A percentile compares a stretch with the other conserved stretches of the same genome.
These are phyloP conservation scores for Phytophthora fragariae DNA, from an alignment of 352 stramenopile species.

Conservation along the genomic window DNA sequence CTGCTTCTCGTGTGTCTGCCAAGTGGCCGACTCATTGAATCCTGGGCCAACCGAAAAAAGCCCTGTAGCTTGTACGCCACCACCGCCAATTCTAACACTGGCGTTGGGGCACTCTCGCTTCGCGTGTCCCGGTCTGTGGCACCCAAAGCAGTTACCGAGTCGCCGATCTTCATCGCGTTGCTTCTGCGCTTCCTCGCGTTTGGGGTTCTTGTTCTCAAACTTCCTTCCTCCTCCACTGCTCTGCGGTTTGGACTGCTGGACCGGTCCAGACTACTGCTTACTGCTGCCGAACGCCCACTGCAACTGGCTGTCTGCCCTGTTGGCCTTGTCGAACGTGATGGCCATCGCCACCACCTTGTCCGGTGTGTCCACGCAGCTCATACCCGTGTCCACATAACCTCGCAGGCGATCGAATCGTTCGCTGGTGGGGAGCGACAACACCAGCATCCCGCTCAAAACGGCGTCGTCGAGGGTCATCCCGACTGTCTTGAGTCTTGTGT, in stretches of 20 bases:
- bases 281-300: not conserved
- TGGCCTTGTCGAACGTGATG: slow-evolving; percentile 26
- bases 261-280: not conserved
- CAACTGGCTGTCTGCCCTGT: slow-evolving; percentile 4
- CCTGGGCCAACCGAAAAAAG: not conserved
- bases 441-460: slow-evolving; percentile 1
- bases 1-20: too few relatives aligned
- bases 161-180: slow-evolving; percentile 9
- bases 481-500: not conserved
- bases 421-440: slow-evolving; percentile 11
- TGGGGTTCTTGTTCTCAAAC: too few relatives aligned
- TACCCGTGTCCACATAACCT: slow-evolving; percentile 5
- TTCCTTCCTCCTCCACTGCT: not conserved
- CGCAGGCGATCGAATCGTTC: slow-evolving; percentile 15
- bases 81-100: too few relatives aligned
- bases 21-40: too few relatives aligned
- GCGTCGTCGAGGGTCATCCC: slow-evolving; percentile 16
- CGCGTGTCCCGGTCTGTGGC: slow-evolving; percentile 12
- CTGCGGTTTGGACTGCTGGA: not conserved
- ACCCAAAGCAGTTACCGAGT: slow-evolving; percentile 7
- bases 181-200: not conserved
- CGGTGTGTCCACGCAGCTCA: slow-evolving; percentile 10
- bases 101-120: slow-evolving; percentile 5
- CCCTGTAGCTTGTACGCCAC: not conserved
- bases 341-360: slow-evolving; percentile 23